Conservation (phyloP, 208 protist species). For the Leptomonas pyrrhocoris region DNA sequence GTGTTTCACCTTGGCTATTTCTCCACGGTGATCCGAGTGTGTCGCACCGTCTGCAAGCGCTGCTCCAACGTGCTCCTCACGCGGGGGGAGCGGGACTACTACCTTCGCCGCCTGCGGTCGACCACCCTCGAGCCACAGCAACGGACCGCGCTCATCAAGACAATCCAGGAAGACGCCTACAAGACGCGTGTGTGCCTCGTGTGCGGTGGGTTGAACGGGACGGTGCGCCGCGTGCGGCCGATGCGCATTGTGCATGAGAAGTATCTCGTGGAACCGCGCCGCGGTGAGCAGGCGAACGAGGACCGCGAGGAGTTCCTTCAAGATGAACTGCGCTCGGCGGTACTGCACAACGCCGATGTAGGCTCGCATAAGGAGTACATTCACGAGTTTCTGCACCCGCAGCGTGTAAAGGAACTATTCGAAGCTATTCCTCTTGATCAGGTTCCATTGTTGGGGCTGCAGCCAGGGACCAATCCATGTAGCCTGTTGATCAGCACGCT, state of each 20-base stretch:
- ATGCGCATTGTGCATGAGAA: constrained; percentile 87
- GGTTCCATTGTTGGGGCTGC: constrained; percentile 94
- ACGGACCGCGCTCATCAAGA: constrained; percentile 66
- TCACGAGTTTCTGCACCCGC: constrained; percentile 95
- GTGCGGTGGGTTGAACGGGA: constrained; percentile 95
- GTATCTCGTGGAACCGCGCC: constrained; percentile 73
- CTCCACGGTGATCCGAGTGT: constrained; percentile 91
- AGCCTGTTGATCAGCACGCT: constrained; percentile 95
- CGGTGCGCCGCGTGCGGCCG: constrained; percentile 75
- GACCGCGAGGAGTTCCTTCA: constrained; percentile 41
- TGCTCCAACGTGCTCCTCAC: constrained; percentile 93
- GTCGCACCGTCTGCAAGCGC: constrained; percentile 98
- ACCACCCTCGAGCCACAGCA: constrained; percentile 68
- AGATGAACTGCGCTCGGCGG: constrained; percentile 50
- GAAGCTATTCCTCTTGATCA: constrained; percentile 91
- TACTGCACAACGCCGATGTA: constrained; percentile 62
- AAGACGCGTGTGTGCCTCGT: constrained; percentile 93
- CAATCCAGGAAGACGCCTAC: constrained; percentile 86
- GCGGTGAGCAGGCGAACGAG: constrained; percentile 65
- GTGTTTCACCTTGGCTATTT: constrained; percentile 99
- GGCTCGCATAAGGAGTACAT: constrained; percentile 59
- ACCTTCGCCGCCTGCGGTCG: constrained; percentile 47
- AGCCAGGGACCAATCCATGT: constrained; percentile 71
- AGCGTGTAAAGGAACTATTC: constrained; percentile 92
- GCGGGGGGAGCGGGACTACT: constrained; percentile 76